phyloP scores from a whole-genome alignment of 441 rosid genomes.

The Pelargonium australe region DNA sequence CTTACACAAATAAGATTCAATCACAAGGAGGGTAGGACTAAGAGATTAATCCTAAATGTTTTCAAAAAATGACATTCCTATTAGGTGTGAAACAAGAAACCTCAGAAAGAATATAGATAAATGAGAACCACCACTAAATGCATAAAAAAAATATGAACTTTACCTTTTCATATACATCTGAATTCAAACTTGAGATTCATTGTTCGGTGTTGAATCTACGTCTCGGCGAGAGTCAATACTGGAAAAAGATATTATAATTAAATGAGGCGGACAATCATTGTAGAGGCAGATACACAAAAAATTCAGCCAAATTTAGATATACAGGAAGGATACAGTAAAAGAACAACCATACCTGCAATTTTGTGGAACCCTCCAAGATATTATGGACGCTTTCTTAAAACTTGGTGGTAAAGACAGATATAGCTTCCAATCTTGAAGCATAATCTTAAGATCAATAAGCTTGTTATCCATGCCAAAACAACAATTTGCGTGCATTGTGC shows the following conservation, averaged over 20 bases:
- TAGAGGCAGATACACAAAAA: neutral
- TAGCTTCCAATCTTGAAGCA: slow-evolving; percentile 76
- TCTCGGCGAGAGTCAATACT: neutral
- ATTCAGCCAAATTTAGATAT: neutral
- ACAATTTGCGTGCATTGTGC: slow-evolving; percentile 88
- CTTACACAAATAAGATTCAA: too few species aligned
- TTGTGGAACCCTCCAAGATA: slow-evolving; percentile 68
- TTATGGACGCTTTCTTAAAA: slow-evolving; percentile 34
- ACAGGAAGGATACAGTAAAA: neutral
- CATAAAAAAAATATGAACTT: neutral
- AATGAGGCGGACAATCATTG: neutral
- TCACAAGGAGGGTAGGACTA: too few species aligned
- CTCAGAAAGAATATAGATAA: neutral
- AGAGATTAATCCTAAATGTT: neutral
- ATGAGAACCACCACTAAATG: neutral
- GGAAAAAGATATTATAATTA: neutral
- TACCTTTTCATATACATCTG: neutral
- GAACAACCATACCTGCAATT: slow-evolving; percentile 57
- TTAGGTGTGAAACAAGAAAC: neutral
- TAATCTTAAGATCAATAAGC: slow-evolving; percentile 59
- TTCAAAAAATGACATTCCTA: neutral
- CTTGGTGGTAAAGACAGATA: slow-evolving; percentile 50
- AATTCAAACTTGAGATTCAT: neutral
- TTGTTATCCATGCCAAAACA: slow-evolving; percentile 67
- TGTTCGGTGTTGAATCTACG: neutral